Evolutionary conservation across 768 basidiomycete genomes (phyloP), one percentile per base, ranked within the genome.

Genomic region (Psilocybe sp.): DNA sequence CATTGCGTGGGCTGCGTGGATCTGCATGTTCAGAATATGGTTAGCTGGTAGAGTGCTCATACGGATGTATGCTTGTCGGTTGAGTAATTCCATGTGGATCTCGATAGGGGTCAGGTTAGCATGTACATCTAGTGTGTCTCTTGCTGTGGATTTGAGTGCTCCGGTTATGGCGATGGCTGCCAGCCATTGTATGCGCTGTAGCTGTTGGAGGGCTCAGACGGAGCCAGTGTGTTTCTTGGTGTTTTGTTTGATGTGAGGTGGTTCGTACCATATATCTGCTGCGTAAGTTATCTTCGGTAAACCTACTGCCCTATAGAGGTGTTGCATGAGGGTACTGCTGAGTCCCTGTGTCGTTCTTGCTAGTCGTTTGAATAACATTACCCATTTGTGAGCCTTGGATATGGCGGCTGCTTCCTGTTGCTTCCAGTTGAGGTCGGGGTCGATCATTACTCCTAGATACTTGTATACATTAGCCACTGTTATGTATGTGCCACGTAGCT

Each of bases 371-470:
- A 37, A 46, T 1, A 44, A 16, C 4, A 23, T 1, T 12, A 44
- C 32, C 23, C 39, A 52, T 20, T 14, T 6, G 32, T 13, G 47
- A 5, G 44, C 47, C 18, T 53, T 53, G 8, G 32, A 44, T 14
- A 50, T 38, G 1, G 53, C 57, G 4, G 47, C 14, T 8, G 49
- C 36, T 2, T 14, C 14, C n/a, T 64, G 59, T 12, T 35, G 38
- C 10, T 44, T 58, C 55, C 60, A 64, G 0, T 32, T 2, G 1
- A 63, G 47, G 19, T 56, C 35, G 13, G 57, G 34, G 23, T 63
- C 49, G 0, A 64, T 1, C 0, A 54, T 31, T 3, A 64, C 40
- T 0, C 54, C 60, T 5, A 64, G 49, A 43, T 56, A 61, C 11
- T 52, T 58, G 19, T 52, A 52, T 13, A 13, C 34, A 11, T 47